Conservation (phyloP, 73 alveolate species). For the Urostyla sp. region DNA sequence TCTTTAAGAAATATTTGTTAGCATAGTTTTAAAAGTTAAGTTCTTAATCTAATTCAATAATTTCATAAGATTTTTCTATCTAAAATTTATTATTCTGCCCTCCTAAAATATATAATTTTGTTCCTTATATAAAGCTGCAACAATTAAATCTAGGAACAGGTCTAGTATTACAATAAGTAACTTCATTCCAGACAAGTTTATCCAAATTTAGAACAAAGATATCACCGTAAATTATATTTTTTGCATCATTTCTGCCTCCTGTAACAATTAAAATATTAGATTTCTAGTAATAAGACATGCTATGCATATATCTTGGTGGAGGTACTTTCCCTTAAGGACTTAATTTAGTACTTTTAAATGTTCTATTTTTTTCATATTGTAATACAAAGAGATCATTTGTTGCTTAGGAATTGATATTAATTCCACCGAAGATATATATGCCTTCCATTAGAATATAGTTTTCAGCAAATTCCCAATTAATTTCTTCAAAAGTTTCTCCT, state of each 20-base stretch:
- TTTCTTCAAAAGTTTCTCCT: not conserved
- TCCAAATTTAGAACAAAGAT: constrained; percentile 19
- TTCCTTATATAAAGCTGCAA: not conserved
- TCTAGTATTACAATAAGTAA: not conserved
- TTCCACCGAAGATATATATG: constrained; percentile 19
- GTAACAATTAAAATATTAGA: not conserved
- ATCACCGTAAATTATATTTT: not conserved
- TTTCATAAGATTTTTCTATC: not conserved
- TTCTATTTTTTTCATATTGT: not conserved
- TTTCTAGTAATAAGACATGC: not conserved
- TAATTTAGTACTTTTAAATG: not conserved
- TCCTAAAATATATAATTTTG: constrained; percentile 17
- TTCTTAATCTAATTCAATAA: constrained; percentile 30
- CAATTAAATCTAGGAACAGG: constrained; percentile 9
- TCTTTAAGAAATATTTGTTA: constrained; percentile 20
- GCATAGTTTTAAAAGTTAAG: constrained; percentile 12
- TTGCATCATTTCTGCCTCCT: constrained; percentile 34
- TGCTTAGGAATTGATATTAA: not conserved
- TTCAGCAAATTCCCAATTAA: not conserved
- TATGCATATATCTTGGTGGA: constrained; percentile 20
- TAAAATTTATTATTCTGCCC: not conserved
- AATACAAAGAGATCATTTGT: constrained; percentile 2
- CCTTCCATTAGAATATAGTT: constrained; percentile 13
- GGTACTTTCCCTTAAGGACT: constrained; percentile 14
- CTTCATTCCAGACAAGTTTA: constrained; percentile 7